These are phyloP conservation scores for Albatrellus ellisii DNA, from an alignment of 768 basidiomycete species.

Conservation along the genomic window DNA sequence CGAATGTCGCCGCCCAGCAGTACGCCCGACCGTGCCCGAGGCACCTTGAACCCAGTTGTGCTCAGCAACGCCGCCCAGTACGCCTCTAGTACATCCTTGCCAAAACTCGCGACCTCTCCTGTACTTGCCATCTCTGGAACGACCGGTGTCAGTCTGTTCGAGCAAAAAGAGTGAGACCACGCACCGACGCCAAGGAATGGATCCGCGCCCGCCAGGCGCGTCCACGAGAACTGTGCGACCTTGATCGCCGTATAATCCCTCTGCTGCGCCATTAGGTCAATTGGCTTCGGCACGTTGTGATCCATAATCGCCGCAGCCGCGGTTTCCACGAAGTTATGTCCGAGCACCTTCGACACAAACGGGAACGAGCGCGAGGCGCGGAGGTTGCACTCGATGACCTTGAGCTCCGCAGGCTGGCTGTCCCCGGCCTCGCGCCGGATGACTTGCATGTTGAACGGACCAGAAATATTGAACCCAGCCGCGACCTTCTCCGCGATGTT, in stretches of 20 bases:
- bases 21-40: conserved; percentile 72
- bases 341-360: conserved; percentile 97
- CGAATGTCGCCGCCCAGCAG: conserved; percentile 85
- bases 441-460: conserved; percentile 99
- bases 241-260: conserved; percentile 93
- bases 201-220: conserved; percentile 88
- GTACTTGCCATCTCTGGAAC: conserved; percentile 98
- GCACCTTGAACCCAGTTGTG: conserved; percentile 92
- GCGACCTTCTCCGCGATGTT: conserved; percentile 93
- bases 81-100: conserved; percentile 86
- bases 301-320: conserved; percentile 83
- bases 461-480: conserved; percentile 88
- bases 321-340: conserved; percentile 92
- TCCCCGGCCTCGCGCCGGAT: conserved; percentile 61
- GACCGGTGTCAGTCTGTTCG: no score
- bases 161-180: conserved; percentile 19
- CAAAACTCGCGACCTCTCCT: conserved; percentile 95
- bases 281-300: conserved; percentile 76
- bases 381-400: conserved; percentile 98
- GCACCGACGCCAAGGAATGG: conserved; percentile 90
- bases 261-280: conserved; percentile 84
- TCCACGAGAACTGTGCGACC: conserved; percentile 98
- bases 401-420: conserved; percentile 59
- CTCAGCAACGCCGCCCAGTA: conserved; percentile 93
- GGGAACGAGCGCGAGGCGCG: conserved; percentile 98